Evolutionary conservation across 2,329 filamentous ascomycete genomes (phyloP).

Genomic region (Neopestalotiopsis rosae): DNA sequence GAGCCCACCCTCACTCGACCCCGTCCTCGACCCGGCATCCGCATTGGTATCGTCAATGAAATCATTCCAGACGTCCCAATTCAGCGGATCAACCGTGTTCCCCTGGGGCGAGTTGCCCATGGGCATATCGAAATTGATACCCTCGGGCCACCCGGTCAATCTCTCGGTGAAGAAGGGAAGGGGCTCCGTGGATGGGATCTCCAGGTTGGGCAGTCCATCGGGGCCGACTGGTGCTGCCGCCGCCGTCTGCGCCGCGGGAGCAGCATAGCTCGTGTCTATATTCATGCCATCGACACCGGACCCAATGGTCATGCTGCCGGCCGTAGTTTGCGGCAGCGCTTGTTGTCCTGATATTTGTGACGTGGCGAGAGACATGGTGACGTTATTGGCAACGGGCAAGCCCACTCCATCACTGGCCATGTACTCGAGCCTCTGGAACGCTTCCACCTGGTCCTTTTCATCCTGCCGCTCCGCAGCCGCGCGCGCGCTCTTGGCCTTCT

Average conservation of each 20-base stretch:
- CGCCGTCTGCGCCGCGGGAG: neutral
- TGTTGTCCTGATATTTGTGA: neutral
- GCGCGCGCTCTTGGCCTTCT: conserved; percentile 51
- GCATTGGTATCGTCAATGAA: conserved; percentile 48
- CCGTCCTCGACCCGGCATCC: conserved; percentile 32
- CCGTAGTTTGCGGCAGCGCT: neutral
- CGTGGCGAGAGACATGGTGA: neutral
- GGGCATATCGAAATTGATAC: conserved; percentile 31
- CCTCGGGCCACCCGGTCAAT: conserved; percentile 19
- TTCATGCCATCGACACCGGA: neutral
- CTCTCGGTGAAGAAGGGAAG: neutral
- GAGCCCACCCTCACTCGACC: conserved; percentile 29
- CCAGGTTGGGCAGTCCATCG: neutral
- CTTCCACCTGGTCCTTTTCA: neutral
- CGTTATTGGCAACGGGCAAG: neutral
- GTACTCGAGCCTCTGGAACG: conserved; percentile 14
- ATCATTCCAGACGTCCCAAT: conserved; percentile 50
- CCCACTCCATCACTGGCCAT: neutral
- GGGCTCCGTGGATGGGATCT: neutral
- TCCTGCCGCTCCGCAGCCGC: conserved; percentile 32
- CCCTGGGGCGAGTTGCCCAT: conserved; percentile 24
- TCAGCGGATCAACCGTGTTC: conserved; percentile 29
- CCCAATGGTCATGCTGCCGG: neutral
- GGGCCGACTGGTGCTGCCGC: neutral
- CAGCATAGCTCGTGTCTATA: neutral